Evolutionary conservation across 768 basidiomycete genomes (phyloP).

Genomic region (Boletus barrowsii): DNA sequence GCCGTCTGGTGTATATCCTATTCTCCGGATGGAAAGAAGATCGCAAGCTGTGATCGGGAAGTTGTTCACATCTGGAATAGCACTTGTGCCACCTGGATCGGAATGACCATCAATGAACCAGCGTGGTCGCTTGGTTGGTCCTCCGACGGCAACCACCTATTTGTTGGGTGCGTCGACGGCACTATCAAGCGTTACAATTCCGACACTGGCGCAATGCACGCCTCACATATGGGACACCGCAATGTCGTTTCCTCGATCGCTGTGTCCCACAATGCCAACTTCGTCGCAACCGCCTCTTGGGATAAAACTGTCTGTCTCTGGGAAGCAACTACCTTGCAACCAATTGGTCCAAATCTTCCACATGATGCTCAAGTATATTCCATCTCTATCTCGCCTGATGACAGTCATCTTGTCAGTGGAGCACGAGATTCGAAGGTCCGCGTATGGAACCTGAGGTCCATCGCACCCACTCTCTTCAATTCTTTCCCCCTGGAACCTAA

Average conservation of each 20-base stretch:
- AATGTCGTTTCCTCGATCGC: constrained; percentile 20
- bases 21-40: constrained; percentile 16
- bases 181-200: constrained; percentile 12
- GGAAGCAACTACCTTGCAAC: constrained; percentile 19
- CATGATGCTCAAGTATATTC: constrained; percentile 9
- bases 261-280: constrained; percentile 16
- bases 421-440: constrained; percentile 12
- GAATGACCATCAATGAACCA: neutral
- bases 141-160: constrained; percentile 7
- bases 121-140: constrained; percentile 26
- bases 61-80: constrained; percentile 17
- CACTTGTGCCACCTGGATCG: neutral
- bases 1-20: constrained; percentile 17
- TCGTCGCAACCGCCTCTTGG: constrained; percentile 27
- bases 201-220: neutral
- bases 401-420: constrained; percentile 15
- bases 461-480: constrained; percentile 14
- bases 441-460: constrained; percentile 14
- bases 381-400: constrained; percentile 17
- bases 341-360: constrained; percentile 14
- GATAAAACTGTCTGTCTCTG: constrained; percentile 30
- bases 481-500: constrained; percentile 11
- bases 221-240: constrained; percentile 11
- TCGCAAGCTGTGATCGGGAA: constrained; percentile 21
- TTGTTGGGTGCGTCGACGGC: constrained; percentile 19